Evolutionary conservation across 257 asterid genomes (phyloP), one percentile per base, ranked within the genome.

Genomic region (Cynanchum wilfordii): DNA sequence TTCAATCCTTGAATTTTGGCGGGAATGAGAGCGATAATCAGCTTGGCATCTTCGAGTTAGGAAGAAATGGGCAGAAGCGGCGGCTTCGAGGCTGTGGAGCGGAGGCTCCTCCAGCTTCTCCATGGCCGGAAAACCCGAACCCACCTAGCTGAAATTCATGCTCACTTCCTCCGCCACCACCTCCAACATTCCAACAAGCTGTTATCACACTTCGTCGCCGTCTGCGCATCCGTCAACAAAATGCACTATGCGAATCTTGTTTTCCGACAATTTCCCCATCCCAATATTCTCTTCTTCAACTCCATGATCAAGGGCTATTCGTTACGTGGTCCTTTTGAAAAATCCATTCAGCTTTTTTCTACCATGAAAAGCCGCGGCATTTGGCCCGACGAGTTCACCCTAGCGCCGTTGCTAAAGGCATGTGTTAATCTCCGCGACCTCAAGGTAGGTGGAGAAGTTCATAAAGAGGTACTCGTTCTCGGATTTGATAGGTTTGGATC

Each of bases 161-260:
- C 73, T 11, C 85, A 81, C 51, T 72, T 81, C 65, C 80, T 81
- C 57, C 85, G 87, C 52, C 84, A 84, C 79, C 79, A 79, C 9
- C 85, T 84, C 73, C 77, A 76, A 73, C 78, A 84, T 24, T 84
- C 87, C 74, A 84, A 84, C 75, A 71, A 84, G 73, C 77, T 84
- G 64, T 58, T 81, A 71, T 73, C 87, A 69, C 87, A 84, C 77
- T 84, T 84, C 44, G 78, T 84, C 66, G 81, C 85, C 72, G 73
- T 84, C 27, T 84, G 87, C 68, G 73, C 80, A 59, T 81, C 77
- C 59, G 71, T 76, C 24, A 76, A 79, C 68, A 74, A 82, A 71
- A 79, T 81, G 82, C 80, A 4, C 15, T 74, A 81, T 29, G 87
- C 87, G 49, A 50, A 56, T 51, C 75, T 72, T 24, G 29, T 84